Conservation (phyloP, 2,329 filamentous ascomycete species). For the Calycina herbarum region DNA sequence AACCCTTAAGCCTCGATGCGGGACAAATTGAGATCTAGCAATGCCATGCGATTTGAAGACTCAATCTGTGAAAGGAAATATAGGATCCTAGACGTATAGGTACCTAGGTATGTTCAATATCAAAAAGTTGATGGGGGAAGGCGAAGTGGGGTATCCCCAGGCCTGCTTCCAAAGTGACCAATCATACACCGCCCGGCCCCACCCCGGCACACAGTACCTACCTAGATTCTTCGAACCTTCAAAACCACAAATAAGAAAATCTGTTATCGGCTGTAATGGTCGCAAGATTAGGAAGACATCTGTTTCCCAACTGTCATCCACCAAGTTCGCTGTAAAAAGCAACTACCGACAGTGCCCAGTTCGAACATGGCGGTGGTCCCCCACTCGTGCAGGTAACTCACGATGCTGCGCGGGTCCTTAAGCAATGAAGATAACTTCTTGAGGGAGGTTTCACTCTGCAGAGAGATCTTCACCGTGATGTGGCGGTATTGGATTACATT, state of each 20-base stretch:
- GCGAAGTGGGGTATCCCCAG: no score
- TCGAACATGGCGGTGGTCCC: constrained; percentile 66
- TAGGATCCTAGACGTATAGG: not conserved
- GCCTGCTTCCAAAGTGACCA: no score
- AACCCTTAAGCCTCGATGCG: not conserved
- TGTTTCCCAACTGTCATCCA: constrained; percentile 56
- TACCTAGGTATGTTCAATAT: no score
- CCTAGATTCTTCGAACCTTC: not conserved
- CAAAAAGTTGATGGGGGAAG: no score
- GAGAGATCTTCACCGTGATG: constrained; percentile 68
- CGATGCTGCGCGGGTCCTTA: constrained; percentile 61
- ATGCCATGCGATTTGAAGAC: not conserved
- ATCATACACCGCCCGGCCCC: not conserved
- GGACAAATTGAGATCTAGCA: not conserved
- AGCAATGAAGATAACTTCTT: constrained; percentile 68
- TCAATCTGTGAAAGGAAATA: not conserved
- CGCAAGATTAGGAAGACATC: constrained; percentile 53
- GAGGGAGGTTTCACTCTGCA: constrained; percentile 74
- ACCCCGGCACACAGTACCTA: not conserved
- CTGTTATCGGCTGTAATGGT: constrained; percentile 59
- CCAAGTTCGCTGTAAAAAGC: constrained; percentile 28
- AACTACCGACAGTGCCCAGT: constrained; percentile 58
- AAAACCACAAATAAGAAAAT: constrained; percentile 26
- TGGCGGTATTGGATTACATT: constrained; percentile 68
- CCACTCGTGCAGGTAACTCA: constrained; percentile 68